phyloP scores from a whole-genome alignment of 768 basidiomycete genomes.

The Podaxis carcinomalis region DNA sequence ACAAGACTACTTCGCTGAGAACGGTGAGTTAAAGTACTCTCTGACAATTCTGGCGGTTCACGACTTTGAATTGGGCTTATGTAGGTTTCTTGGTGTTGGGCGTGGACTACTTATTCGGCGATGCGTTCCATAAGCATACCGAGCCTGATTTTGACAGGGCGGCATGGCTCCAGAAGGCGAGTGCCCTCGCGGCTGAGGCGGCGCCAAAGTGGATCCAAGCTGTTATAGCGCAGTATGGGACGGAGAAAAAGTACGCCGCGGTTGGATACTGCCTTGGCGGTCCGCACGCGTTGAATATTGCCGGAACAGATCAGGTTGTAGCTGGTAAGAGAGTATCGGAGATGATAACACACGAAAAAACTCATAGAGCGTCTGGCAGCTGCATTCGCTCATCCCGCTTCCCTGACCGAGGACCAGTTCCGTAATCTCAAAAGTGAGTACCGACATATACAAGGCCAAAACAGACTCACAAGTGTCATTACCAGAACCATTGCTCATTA shows the following conservation, averaged over 20 bases:
- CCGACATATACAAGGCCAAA: too few species aligned
- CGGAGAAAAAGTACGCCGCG: slow-evolving; percentile 36
- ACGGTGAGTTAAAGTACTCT: slow-evolving; percentile 33
- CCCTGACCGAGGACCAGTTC: slow-evolving; percentile 44
- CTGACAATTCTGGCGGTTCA: neutral
- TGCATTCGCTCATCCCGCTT: slow-evolving; percentile 55
- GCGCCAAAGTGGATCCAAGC: slow-evolving; percentile 50
- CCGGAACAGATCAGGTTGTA: slow-evolving; percentile 39
- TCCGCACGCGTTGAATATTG: slow-evolving; percentile 44
- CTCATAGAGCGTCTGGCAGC: slow-evolving; percentile 23
- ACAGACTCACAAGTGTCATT: neutral
- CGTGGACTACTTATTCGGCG: slow-evolving; percentile 62
- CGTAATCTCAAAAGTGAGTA: slow-evolving; percentile 41
- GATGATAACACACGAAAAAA: neutral
- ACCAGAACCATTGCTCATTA: slow-evolving; percentile 48
- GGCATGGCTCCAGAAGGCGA: slow-evolving; percentile 37
- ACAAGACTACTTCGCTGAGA: slow-evolving; percentile 60
- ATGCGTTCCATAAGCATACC: slow-evolving; percentile 39
- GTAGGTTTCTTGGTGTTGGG: slow-evolving; percentile 57
- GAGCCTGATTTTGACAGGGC: slow-evolving; percentile 32
- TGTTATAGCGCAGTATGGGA: slow-evolving; percentile 41
- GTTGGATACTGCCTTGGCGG: slow-evolving; percentile 59
- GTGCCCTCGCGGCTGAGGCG: slow-evolving; percentile 30
- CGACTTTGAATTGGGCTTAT: neutral
- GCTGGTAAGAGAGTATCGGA: slow-evolving; percentile 33